A percentile compares a stretch with the other conserved stretches of the same genome.
Evolutionary conservation across 2,329 filamentous ascomycete genomes (phyloP).

Genomic region (Conoideocrella luteorostrata): DNA sequence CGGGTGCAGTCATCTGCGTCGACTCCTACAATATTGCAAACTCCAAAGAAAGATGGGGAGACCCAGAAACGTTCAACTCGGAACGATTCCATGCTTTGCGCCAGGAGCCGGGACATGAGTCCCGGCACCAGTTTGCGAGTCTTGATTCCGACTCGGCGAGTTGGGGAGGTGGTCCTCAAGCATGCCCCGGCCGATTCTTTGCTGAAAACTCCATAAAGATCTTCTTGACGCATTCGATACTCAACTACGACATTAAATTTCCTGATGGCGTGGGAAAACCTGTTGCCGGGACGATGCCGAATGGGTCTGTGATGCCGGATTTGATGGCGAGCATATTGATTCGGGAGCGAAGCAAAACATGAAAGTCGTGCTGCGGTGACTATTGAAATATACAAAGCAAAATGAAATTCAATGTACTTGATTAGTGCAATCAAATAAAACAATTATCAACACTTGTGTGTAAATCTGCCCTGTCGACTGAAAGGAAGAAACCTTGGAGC

Average conservation of each 20-base stretch:
- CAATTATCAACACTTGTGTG: no score
- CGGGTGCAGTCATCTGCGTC: constrained; percentile 16
- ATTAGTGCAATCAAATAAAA: no score
- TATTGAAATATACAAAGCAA: no score
- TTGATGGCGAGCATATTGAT: no score
- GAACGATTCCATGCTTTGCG: constrained; percentile 14
- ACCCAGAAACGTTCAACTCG: constrained; percentile 16
- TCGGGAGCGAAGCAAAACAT: no score
- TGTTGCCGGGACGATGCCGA: constrained; percentile 8
- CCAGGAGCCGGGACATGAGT: constrained; percentile 13
- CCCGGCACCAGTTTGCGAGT: constrained; percentile 14
- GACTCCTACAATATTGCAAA: constrained; percentile 15
- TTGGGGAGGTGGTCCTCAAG: constrained; percentile 21
- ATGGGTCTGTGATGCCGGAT: constrained; percentile 19
- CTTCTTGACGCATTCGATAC: constrained; percentile 14
- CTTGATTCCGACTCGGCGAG: constrained; percentile 13
- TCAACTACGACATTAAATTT: constrained; percentile 19
- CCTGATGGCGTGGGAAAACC: constrained; percentile 6
- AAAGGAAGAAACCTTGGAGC: no score
- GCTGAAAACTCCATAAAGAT: constrained; percentile 19
- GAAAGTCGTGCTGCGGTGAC: no score
- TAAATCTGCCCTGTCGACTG: no score
- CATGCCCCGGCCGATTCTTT: constrained; percentile 18
- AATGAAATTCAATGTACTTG: no score
- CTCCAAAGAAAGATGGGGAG: constrained; percentile 13